A percentile compares a stretch with the other conserved stretches of the same genome.
Conservation (phyloP, 495 filamentous ascomycete species). For the Aspergillus bridgeri region DNA sequence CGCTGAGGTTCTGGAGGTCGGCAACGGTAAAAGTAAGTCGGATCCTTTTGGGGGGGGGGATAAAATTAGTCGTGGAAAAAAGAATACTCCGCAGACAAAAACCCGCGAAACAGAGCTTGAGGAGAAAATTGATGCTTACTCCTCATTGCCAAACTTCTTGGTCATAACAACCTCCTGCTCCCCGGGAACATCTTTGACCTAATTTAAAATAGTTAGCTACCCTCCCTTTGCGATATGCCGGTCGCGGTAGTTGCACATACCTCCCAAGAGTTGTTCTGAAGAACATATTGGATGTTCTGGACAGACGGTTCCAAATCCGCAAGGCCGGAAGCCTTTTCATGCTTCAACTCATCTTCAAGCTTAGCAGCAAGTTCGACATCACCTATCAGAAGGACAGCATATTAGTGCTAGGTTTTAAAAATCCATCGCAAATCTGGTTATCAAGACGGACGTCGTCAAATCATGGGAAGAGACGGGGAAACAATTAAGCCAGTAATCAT, state of each 20-base stretch:
- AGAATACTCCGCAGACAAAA: not conserved
- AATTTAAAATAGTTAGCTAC: constrained; percentile 8
- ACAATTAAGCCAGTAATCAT: not conserved
- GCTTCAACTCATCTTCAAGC: constrained; percentile 47
- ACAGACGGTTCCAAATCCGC: constrained; percentile 52
- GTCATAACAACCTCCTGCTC: constrained; percentile 83
- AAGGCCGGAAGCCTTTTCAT: constrained; percentile 41
- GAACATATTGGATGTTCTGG: constrained; percentile 74
- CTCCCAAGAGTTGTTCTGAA: constrained; percentile 63
- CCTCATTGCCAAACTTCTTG: constrained; percentile 83
- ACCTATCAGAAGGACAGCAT: constrained; percentile 24
- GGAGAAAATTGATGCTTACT: constrained; percentile 48
- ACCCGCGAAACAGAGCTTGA: not conserved
- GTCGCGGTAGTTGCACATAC: constrained; percentile 48
- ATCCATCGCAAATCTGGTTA: not conserved
- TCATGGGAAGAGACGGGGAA: not conserved
- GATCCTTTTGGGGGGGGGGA: constrained; percentile 55
- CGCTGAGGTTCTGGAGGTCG: constrained; percentile 74
- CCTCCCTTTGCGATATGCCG: not conserved
- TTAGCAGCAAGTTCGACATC: constrained; percentile 47
- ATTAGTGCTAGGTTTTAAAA: not conserved
- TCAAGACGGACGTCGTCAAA: not conserved
- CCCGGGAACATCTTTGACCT: constrained; percentile 75
- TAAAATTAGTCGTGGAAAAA: constrained; percentile 4
- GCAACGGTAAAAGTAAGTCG: constrained; percentile 88